A percentile compares a stretch with the other conserved stretches of the same genome.
Evolutionary conservation across 2,329 filamentous ascomycete genomes (phyloP).

Genomic region (Penicillium concentricum): DNA sequence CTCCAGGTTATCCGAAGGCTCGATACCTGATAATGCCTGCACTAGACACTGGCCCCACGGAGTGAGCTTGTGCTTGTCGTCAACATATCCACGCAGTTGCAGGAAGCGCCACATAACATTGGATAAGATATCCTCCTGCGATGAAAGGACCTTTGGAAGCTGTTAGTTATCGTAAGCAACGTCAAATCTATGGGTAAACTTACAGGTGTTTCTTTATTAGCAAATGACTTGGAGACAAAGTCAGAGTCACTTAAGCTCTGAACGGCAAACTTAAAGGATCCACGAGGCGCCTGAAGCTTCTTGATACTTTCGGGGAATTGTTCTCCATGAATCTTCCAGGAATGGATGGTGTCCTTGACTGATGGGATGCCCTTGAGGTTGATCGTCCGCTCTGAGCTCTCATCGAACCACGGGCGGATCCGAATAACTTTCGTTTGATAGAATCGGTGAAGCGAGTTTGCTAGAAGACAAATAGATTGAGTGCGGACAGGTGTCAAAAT

Average conservation of each 20-base stretch:
- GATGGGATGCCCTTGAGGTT: slow-evolving; percentile 59
- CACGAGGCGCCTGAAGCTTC: slow-evolving; percentile 31
- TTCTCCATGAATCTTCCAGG: slow-evolving; percentile 71
- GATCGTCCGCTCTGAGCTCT: slow-evolving; percentile 63
- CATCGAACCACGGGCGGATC: slow-evolving; percentile 82
- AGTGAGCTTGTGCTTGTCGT: slow-evolving; percentile 75
- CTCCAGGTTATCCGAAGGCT: slow-evolving; percentile 61
- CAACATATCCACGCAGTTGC: slow-evolving; percentile 81
- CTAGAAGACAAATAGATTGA: slow-evolving; percentile 73
- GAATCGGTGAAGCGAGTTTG: slow-evolving; percentile 76
- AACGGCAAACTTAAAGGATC: slow-evolving; percentile 48
- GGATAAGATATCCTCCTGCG: slow-evolving; percentile 69
- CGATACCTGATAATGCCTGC: slow-evolving; percentile 63
- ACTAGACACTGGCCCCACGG: slow-evolving; percentile 79
- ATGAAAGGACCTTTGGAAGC: slow-evolving; percentile 48
- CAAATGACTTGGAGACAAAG: slow-evolving; percentile 68
- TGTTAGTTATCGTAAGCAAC: slow-evolving; percentile 9
- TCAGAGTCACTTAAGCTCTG: slow-evolving; percentile 66
- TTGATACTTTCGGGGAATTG: slow-evolving; percentile 46
- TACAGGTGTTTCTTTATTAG: slow-evolving; percentile 52
- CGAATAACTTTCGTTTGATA: slow-evolving; percentile 77
- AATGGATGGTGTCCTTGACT: slow-evolving; percentile 54
- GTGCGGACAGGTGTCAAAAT: slow-evolving; percentile 74
- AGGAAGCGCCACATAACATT: slow-evolving; percentile 87
- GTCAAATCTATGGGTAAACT: slow-evolving; percentile 5